Conservation (phyloP, 768 basidiomycete species). For the Termitomyces sp. region DNA sequence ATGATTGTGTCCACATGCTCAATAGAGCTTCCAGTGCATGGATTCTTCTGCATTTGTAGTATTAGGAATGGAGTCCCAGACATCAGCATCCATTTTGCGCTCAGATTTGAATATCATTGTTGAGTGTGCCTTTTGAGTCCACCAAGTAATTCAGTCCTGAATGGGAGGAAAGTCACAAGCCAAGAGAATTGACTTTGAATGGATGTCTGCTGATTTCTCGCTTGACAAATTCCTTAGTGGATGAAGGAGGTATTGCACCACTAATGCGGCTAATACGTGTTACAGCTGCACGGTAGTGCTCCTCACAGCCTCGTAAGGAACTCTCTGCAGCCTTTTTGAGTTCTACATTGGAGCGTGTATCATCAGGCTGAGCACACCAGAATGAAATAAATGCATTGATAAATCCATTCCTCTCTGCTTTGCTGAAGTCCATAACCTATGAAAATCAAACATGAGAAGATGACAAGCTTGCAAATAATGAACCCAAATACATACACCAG, state of each 20-base stretch:
- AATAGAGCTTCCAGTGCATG: conserved; percentile 30
- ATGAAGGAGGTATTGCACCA: conserved; percentile 16
- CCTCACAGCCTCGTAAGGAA: conserved; percentile 22
- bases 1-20: conserved; percentile 17
- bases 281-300: conserved; percentile 25
- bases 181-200: conserved; percentile 5
- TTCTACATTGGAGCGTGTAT: too few species aligned
- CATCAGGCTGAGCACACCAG: conserved; percentile 1
- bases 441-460: too few species aligned
- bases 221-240: conserved; percentile 9
- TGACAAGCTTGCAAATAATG: too few species aligned
- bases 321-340: conserved; percentile 1
- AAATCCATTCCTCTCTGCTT: conserved; percentile 5
- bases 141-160: conserved; percentile 26
- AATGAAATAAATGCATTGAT: conserved; percentile 9
- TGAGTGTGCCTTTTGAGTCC: conserved; percentile 20
- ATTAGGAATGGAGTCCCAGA: conserved; percentile 23
- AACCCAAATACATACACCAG: not conserved
- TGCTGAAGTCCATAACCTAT: conserved; percentile 12
- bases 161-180: conserved; percentile 21
- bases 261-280: conserved; percentile 22
- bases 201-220: conserved; percentile 10
- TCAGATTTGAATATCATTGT: conserved; percentile 20
- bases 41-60: conserved; percentile 34
- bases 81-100: conserved; percentile 7